phyloP scores from a whole-genome alignment of 495 filamentous ascomycete species.

The Lepraria neglecta region DNA sequence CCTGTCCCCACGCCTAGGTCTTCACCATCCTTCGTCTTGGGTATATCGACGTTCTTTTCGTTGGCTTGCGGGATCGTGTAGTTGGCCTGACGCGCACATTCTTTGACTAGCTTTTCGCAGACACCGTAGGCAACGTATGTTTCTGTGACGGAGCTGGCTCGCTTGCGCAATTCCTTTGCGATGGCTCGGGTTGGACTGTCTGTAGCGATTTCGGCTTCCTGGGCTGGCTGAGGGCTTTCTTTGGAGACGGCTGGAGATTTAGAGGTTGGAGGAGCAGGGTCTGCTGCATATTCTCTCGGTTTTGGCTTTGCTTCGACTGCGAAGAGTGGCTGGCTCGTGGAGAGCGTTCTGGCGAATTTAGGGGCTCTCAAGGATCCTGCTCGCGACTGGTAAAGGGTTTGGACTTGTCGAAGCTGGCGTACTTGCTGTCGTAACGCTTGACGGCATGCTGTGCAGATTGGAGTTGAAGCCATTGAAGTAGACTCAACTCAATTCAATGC shows the following conservation, averaged over 20 bases:
- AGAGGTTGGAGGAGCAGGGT: background rate
- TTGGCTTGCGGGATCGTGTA: constrained; percentile 61
- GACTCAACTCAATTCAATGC: background rate
- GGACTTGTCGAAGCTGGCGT: constrained; percentile 8
- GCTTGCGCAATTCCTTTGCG: constrained; percentile 25
- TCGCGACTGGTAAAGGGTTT: background rate
- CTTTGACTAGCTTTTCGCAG: constrained; percentile 70
- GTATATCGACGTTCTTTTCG: constrained; percentile 49
- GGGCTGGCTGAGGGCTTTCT: background rate
- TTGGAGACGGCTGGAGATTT: background rate
- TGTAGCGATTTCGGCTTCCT: background rate
- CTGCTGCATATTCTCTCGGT: background rate
- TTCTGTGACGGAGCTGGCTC: constrained; percentile 42
- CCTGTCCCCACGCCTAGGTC: constrained; percentile 68
- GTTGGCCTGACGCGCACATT: constrained; percentile 66
- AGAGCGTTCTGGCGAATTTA: constrained; percentile 6
- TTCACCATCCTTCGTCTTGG: constrained; percentile 62
- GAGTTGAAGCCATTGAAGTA: constrained; percentile 12
- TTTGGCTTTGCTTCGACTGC: background rate
- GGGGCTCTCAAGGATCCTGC: background rate
- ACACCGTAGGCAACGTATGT: constrained; percentile 71
- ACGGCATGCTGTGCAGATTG: constrained; percentile 18
- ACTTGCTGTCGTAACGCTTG: constrained; percentile 12
- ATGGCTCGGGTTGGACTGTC: constrained; percentile 14
- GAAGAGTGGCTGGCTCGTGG: constrained; percentile 3